phyloP scores from a whole-genome alignment of 306 rosid species.

The Geum urbanum region DNA sequence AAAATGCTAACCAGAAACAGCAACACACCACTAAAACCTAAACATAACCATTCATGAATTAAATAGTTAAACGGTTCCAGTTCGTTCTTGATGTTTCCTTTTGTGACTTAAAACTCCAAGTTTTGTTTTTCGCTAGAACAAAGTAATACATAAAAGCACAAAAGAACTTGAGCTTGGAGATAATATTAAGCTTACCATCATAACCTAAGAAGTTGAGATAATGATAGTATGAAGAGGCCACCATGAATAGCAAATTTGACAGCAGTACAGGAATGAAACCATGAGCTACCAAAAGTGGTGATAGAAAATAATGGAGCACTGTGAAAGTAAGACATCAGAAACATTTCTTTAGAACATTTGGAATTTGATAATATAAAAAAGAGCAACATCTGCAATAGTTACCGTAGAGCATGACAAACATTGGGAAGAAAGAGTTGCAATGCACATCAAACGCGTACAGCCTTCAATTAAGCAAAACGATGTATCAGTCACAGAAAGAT shows the following conservation, averaged over 20 bases:
- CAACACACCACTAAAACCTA: not conserved
- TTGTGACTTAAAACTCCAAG: too few species aligned
- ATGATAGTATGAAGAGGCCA: constrained; percentile 89
- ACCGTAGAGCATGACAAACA: constrained; percentile 93
- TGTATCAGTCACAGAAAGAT: constrained; percentile 27
- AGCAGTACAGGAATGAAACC: constrained; percentile 87
- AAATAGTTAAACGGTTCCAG: too few species aligned
- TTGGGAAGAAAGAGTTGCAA: constrained; percentile 99
- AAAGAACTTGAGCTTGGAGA: not conserved
- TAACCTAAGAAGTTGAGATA: constrained; percentile 98
- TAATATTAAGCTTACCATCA: constrained; percentile 60
- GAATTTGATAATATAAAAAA: constrained; percentile 15
- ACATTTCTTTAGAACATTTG: constrained; percentile 21
- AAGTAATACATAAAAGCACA: not conserved
- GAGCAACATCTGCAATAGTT: constrained; percentile 26
- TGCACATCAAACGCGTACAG: constrained; percentile 98
- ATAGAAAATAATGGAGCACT: constrained; percentile 94
- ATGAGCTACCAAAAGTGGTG: constrained; percentile 93
- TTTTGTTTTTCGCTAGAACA: not conserved
- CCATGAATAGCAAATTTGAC: constrained; percentile 94
- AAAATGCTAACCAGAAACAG: not conserved
- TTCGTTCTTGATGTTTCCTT: too few species aligned
- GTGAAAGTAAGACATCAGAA: constrained; percentile 45
- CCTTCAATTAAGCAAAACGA: constrained; percentile 50
- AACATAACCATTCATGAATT: not conserved